Conservation (phyloP, 257 asterid species). For the Nicotiana otophora region DNA sequence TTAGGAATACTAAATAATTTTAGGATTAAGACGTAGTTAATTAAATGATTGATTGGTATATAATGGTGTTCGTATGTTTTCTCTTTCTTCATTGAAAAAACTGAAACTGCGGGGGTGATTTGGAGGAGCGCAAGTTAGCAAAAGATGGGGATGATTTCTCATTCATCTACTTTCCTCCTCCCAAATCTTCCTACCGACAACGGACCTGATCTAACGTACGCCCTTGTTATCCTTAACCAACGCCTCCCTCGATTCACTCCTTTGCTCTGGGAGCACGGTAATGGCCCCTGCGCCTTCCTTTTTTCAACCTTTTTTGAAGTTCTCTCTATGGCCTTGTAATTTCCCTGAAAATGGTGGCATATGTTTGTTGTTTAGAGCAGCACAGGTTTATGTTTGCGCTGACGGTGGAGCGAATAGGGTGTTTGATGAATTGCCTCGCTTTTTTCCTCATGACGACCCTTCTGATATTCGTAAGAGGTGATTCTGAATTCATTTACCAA, state of each 20-base stretch:
- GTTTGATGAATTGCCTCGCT: constrained; percentile 74
- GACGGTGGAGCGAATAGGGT: constrained; percentile 93
- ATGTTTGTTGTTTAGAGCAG: constrained; percentile 50
- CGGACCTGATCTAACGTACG: constrained; percentile 42
- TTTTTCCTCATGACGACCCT: constrained; percentile 56
- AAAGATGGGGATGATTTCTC: constrained; percentile 57
- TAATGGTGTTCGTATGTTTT: too few species aligned
- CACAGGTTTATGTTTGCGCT: constrained; percentile 70
- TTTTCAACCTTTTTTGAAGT: not conserved
- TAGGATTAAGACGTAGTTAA: too few species aligned
- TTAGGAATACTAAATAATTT: too few species aligned
- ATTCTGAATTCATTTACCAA: not conserved
- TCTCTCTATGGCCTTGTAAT: not conserved
- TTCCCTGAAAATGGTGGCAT: constrained; percentile 14
- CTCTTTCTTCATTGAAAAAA: too few species aligned
- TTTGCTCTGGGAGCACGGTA: constrained; percentile 82
- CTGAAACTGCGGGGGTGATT: too few species aligned
- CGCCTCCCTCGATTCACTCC: constrained; percentile 74
- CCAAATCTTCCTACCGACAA: constrained; percentile 33
- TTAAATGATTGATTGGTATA: not conserved
- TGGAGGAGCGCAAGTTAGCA: not conserved
- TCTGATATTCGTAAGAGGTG: constrained; percentile 63
- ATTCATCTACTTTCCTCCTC: constrained; percentile 70
- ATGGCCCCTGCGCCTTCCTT: not conserved
- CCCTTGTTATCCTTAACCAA: constrained; percentile 72